A percentile compares a stretch with the other conserved stretches of the same genome.
Evolutionary conservation across 495 filamentous ascomycete genomes (phyloP).

Genomic region (Delitschia confertaspora): DNA sequence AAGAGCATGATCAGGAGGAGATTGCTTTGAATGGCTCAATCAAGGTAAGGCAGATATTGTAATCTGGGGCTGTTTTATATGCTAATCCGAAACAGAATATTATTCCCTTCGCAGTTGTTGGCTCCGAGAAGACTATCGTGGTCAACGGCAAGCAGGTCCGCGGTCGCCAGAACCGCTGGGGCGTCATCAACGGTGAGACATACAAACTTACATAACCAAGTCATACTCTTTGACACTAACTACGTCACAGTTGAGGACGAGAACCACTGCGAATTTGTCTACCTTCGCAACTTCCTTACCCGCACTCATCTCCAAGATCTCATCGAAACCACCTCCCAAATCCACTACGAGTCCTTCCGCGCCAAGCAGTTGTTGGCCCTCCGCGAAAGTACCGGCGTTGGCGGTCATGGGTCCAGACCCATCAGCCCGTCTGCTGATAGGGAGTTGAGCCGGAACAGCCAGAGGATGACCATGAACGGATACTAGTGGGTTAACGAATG

Average conservation of each 20-base stretch:
- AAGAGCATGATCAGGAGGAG: slow-evolving; percentile 97
- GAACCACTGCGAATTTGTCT: slow-evolving; percentile 99
- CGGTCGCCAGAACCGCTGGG: slow-evolving; percentile 97
- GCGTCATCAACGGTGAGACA: slow-evolving; percentile 69
- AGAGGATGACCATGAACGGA: slow-evolving; percentile 96
- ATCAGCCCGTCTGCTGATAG: slow-evolving; percentile 91
- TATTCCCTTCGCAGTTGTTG: slow-evolving; percentile 95
- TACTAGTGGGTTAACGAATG: slow-evolving; percentile 54
- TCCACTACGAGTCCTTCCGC: slow-evolving; percentile 99
- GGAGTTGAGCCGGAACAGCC: slow-evolving; percentile 91
- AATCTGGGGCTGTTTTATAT: no score
- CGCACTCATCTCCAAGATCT: slow-evolving; percentile 94
- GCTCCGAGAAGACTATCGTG: slow-evolving; percentile 94
- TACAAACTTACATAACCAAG: background rate
- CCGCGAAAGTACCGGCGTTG: slow-evolving; percentile 90
- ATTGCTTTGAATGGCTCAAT: slow-evolving; percentile 86
- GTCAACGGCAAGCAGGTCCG: slow-evolving; percentile 97
- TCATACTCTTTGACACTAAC: no score
- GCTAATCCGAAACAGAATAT: slow-evolving; percentile 53
- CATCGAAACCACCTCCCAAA: slow-evolving; percentile 99
- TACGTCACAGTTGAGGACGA: slow-evolving; percentile 71
- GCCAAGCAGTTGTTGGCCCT: slow-evolving; percentile 96
- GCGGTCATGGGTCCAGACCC: slow-evolving; percentile 75
- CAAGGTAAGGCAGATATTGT: slow-evolving; percentile 54
- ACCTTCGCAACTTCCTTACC: slow-evolving; percentile 94